Evolutionary conservation across 176 grass and related monocot species (phyloP), one percentile per base, ranked within the genome.

Genomic region (Raddia distichophylla): DNA sequence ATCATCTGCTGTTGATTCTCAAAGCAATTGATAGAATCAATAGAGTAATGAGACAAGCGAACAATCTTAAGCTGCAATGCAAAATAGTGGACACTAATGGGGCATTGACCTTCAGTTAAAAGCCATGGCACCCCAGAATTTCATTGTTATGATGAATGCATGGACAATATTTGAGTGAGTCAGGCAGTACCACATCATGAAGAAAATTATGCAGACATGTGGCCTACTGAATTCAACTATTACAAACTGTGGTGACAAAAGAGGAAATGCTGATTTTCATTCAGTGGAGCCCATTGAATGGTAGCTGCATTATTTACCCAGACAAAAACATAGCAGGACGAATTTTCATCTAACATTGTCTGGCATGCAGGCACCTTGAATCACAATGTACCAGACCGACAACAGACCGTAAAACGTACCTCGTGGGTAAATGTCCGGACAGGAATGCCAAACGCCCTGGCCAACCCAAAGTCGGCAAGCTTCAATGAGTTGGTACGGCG

Each of bases 381-480:
- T 32, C 48, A 57, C 10, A 65, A 43, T 4, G 6, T 44, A 64
- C 16, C 12, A 55, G 33, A 61, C 16, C 0, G 5, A 54, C 3
- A 6, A 50, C 60, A 13, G 19, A 51, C 59, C 11, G 10, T 33
- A 45, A 76, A 65, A 49, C 7, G 11, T 45, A 96, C 95, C 92
- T 98, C 92, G 5, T 94, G 95, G 77, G 95, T 94, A 54, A 94
- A 98, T 49, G 95, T 94, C 75, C 86, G 84, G 20, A 94, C 86
- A 60, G 95, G 95, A 77, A 98, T 87, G 50, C 88, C 88, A 11
- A 98, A 98, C 43, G 92, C 90, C 81, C 95, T 93, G 12, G 95
- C 88, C 75, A 98, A 71, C n/a, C 95, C 95, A 80, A 98, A 98
- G 91, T 98, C 95, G 1, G 95, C 95, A 17, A 98, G 95, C 92